Base-by-base conservation (phyloP, 768 basidiomycete genomes). In the Mycena pura region DNA sequence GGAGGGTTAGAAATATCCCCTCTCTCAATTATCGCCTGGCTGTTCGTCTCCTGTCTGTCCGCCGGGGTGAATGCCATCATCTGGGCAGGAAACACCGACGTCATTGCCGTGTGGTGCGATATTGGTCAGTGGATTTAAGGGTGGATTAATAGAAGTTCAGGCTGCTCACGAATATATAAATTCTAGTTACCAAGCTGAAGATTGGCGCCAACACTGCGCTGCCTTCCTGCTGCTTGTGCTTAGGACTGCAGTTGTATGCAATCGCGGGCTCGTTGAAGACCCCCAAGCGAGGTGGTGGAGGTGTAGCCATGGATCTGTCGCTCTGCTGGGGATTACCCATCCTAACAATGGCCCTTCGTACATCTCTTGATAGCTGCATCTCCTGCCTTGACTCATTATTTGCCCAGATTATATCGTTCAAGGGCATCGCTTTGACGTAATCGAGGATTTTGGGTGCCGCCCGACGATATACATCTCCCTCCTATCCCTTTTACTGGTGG, bases 91-190 rank as follows among this genome's bases (percentile, higher is more conserved):
- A 86, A 83, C 66, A 70, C 76, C 6, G 70, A 77, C 22, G 71
- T 65, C 44, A 77, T 76, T 15, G 78, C 84, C 0, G 79, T 84
- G 8, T 95, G 90, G 90, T 94, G 92, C 69, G 92, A 95, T 68
- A 86, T 95, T 34, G 77, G 90, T 91, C 52, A 61, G 85, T 70
- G 9, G 49, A 22, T 21, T 6, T 32, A 24, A 44, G 17, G 22
- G 17, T 44, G 15, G 21, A 19, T 58, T 8, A 58, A 15, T 51
- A n/a, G n/a, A n/a, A n/a, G n/a, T n/a, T n/a, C n/a, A n/a, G n/a
- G n/a, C n/a, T n/a, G n/a, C n/a, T n/a, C n/a, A n/a, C n/a, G n/a
- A n/a, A n/a, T n/a, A n/a, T 22, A n/a, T 61, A 47, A 14, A 6
- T 57, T 44, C 15, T 71, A 90, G 89, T 79, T 17, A 85, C 87